Evolutionary conservation across 352 stramenopile species (phyloP).

Genomic region (Phytophthora kernoviae): DNA sequence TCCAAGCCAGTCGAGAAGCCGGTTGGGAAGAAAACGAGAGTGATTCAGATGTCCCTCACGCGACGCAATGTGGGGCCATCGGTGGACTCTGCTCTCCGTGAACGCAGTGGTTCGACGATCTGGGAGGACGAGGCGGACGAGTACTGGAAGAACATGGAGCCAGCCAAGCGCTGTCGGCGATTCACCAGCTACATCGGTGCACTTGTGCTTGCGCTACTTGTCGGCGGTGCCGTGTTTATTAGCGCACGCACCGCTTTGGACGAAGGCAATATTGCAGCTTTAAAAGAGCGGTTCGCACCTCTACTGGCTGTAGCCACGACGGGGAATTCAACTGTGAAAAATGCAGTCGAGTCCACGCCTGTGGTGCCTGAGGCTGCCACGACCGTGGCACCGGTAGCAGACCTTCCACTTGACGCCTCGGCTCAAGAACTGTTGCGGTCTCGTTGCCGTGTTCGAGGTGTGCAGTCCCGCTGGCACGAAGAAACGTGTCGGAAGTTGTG

Average conservation of each 20-base stretch:
- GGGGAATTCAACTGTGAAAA: conserved; percentile 5
- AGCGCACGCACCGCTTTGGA: conserved; percentile 15
- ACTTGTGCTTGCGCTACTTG: conserved; percentile 27
- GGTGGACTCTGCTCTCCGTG: conserved; percentile 2
- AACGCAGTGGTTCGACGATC: conserved; percentile 47
- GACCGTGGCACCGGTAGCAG: neutral
- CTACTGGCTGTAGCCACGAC: conserved; percentile 2
- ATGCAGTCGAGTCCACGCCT: neutral
- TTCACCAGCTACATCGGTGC: conserved; percentile 34
- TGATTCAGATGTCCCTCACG: conserved; percentile 62
- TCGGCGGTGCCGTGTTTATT: conserved; percentile 26
- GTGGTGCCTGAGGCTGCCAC: neutral
- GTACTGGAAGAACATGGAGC: conserved; percentile 82
- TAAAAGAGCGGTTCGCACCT: conserved; percentile 19
- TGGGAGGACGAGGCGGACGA: conserved; percentile 71
- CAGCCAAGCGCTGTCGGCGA: conserved; percentile 41
- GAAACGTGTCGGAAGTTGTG: conserved; percentile 75
- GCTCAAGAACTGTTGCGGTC: conserved; percentile 51
- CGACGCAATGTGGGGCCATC: conserved; percentile 44
- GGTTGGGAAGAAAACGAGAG: too few species aligned
- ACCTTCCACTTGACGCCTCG: conserved; percentile 21
- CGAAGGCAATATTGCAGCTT: conserved; percentile 13
- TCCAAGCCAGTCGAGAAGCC: conserved; percentile 14
- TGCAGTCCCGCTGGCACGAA: conserved; percentile 76
- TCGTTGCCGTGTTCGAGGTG: conserved; percentile 59